Conservation (phyloP, 1,139 yeast species). For the Lodderomyces metapsilosis region DNA sequence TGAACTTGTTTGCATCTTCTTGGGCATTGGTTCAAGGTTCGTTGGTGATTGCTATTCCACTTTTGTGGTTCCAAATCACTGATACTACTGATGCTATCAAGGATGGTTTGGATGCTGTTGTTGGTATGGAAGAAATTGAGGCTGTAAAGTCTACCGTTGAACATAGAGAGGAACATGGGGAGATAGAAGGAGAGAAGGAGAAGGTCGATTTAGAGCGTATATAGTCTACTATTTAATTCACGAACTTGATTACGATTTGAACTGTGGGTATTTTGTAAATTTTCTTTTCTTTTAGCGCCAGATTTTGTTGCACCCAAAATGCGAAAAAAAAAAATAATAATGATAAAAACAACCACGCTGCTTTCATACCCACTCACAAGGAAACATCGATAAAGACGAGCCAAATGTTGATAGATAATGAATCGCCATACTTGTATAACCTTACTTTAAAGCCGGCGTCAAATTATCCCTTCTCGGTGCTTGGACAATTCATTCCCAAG, state of each 20-base stretch:
- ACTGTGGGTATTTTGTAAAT: neutral
- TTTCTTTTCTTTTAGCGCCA: neutral
- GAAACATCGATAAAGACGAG: too few relatives aligned
- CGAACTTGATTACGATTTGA: neutral
- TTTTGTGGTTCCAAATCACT: slow-evolving; percentile 40
- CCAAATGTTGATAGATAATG: slow-evolving; percentile 19
- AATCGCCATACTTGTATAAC: slow-evolving; percentile 59
- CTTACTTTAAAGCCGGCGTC: slow-evolving; percentile 62
- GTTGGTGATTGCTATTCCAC: slow-evolving; percentile 39
- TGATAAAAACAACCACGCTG: neutral
- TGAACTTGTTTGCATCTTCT: slow-evolving; percentile 48
- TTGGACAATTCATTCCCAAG: slow-evolving; percentile 66
- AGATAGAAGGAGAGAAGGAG: too few relatives aligned
- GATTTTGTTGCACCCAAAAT: neutral
- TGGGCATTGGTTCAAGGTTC: slow-evolving; percentile 59
- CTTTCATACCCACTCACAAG: too few relatives aligned
- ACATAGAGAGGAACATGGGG: too few relatives aligned
- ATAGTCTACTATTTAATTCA: slow-evolving; percentile 1
- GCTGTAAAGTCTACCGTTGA: slow-evolving; percentile 20
- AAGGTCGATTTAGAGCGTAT: too few relatives aligned
- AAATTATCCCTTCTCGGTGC: slow-evolving; percentile 50
- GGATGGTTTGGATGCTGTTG: slow-evolving; percentile 28
- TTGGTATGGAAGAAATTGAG: slow-evolving; percentile 27
- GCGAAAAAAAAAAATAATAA: neutral
- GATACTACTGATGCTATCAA: slow-evolving; percentile 47